These are phyloP conservation scores for Rubia peregrina DNA, from an alignment of 305 asterid species.

Conservation along the genomic window DNA sequence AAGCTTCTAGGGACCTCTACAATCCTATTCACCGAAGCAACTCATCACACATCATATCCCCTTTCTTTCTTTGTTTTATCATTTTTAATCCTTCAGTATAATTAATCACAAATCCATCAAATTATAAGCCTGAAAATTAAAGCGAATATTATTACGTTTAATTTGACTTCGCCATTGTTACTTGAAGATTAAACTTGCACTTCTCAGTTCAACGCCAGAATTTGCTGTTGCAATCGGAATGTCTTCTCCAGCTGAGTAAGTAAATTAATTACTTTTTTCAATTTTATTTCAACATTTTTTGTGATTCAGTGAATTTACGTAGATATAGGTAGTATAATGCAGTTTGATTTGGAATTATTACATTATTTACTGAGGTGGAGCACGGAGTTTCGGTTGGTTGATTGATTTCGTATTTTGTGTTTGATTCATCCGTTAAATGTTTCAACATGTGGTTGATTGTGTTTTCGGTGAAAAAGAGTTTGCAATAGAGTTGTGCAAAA, in stretches of 20 bases:
- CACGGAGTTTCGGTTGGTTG: background rate
- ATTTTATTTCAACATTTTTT: background rate
- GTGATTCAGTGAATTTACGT: background rate
- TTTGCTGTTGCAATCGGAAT: conserved; percentile 30
- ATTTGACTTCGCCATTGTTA: background rate
- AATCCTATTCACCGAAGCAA: conserved; percentile 15
- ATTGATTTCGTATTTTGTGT: background rate
- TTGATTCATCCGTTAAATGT: background rate
- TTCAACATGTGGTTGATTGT: background rate
- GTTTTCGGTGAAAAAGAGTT: background rate
- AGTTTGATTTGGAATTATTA: background rate
- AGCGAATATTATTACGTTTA: background rate
- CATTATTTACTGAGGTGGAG: background rate
- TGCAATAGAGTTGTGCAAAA: background rate
- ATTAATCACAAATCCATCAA: background rate
- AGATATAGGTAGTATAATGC: background rate
- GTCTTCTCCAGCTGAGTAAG: conserved; percentile 92
- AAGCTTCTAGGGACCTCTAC: conserved; percentile 1
- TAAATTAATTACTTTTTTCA: conserved; percentile 7
- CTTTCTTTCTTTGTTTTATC: background rate
- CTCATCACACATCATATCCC: conserved; percentile 1
- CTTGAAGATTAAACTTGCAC: background rate
- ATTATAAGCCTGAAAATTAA: background rate
- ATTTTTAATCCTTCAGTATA: background rate
- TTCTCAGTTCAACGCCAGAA: background rate